Percentiles rank a stretch among this genome's conserved stretches.
phyloP scores from a whole-genome alignment of 441 rosid genomes.

The Brassica balearica region DNA sequence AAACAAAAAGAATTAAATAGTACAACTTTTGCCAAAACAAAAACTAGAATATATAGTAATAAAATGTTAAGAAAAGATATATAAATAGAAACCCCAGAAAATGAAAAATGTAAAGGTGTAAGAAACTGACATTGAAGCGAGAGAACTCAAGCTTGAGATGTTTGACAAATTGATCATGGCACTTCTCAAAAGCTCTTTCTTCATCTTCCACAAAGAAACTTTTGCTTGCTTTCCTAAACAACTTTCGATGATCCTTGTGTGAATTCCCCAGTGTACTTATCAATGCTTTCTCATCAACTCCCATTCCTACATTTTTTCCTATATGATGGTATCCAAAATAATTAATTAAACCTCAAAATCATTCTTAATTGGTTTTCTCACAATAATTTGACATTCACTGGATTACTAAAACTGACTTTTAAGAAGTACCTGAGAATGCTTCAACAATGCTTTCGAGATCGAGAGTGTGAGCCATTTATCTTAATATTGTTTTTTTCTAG shows the following conservation, averaged over 20 bases:
- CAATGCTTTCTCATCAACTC: slow-evolving; percentile 76
- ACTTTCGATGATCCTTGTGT: slow-evolving; percentile 55
- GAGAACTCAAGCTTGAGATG: slow-evolving; percentile 78
- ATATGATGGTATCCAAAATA: neutral
- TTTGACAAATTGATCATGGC: slow-evolving; percentile 54
- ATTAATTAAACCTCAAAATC: neutral
- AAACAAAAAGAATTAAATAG: neutral
- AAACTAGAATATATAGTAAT: neutral
- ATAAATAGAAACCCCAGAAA: neutral
- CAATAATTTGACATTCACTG: neutral
- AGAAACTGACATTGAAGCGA: slow-evolving; percentile 69
- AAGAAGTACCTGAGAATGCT: slow-evolving; percentile 69
- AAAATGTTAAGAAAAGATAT: neutral
- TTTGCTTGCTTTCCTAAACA: slow-evolving; percentile 59
- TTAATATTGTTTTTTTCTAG: neutral
- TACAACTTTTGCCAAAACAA: neutral
- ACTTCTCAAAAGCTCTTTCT: slow-evolving; percentile 69
- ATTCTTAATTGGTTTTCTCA: neutral
- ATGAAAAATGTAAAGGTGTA: neutral
- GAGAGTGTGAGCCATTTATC: slow-evolving; percentile 56
- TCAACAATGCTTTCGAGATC: slow-evolving; percentile 56
- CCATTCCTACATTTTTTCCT: slow-evolving; percentile 54
- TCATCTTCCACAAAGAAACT: slow-evolving; percentile 72
- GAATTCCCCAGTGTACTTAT: slow-evolving; percentile 64
- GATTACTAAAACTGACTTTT: neutral